Base-by-base conservation (phyloP, 495 filamentous ascomycete genomes). In the Tricharina praecox region DNA sequence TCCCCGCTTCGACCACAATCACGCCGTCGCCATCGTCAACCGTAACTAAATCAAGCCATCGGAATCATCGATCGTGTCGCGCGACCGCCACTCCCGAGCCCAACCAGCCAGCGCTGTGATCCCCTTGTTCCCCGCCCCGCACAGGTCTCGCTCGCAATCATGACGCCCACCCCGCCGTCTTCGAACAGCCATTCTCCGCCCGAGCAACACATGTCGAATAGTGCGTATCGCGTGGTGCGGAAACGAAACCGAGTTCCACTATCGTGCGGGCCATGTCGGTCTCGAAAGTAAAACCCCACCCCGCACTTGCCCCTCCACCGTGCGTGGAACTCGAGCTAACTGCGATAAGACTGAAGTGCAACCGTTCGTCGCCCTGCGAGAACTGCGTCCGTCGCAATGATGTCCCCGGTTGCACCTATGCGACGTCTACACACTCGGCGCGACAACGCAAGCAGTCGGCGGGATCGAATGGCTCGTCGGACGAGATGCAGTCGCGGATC, bases 401-500 rank as follows among this genome's bases (percentile, higher is more conserved):
- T 63, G 75, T 82, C 8, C 63, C 71, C 43, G 82, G 82, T 30
- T 99, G 90, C 66, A 82, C 81, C 49, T 99, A 96, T 70, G 90
- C 90, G 25, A 74, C 84, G 50, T 75, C 80, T 18, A 59, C 56
- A 18, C 30, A 48, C 23, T 46, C 50, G 33, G 43, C 23, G 36
- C 79, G 87, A 53, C 85, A 82, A 62, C 92, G 83, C 72, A 77
- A 72, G 57, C 77, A 78, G 57, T 64, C 72, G 47, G 64, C 73
- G 60, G 73, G 74, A 52, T 67, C 74, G 59, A 66, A 69, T 53
- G 67, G 73, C 45, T 70, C 81, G 11, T 76, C 90, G 23, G 88
- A 93, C 72, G 90, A 95, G 63, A 99, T 99, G 90, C 90, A 99
- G 66, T 92, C 87, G 59, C 81, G 90, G 61, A 99, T 99, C 65